A percentile compares a stretch with the other conserved stretches of the same genome.
phyloP scores from a whole-genome alignment of 176 grass and related monocot genomes.

The Avena insularis region DNA sequence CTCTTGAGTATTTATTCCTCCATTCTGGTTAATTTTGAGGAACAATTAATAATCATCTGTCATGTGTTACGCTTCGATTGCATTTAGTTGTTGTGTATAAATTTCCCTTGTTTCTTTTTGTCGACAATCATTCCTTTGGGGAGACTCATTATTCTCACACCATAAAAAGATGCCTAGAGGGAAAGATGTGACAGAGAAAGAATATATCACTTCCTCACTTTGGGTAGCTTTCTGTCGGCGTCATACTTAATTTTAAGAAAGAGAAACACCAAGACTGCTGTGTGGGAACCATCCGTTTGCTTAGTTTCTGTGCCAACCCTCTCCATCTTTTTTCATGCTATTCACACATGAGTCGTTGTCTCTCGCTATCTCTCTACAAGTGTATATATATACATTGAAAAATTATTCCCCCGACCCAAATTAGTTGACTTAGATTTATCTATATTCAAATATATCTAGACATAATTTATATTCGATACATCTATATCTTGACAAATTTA shows the following conservation, averaged over 20 bases:
- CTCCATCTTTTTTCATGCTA: background rate
- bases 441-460: too few relatives aligned
- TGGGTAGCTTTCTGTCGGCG: constrained; percentile 6
- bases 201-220: background rate
- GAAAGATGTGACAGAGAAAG: background rate
- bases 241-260: constrained; percentile 42
- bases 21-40: too few relatives aligned
- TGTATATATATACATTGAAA: background rate
- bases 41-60: too few relatives aligned
- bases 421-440: too few relatives aligned
- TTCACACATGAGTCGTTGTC: background rate
- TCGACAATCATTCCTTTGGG: background rate
- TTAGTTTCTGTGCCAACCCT: background rate
- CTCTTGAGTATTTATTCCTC: too few relatives aligned
- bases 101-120: background rate
- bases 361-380: background rate
- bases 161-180: background rate
- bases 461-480: too few relatives aligned
- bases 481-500: too few relatives aligned
- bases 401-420: too few relatives aligned
- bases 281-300: background rate
- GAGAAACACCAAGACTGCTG: constrained; percentile 3
- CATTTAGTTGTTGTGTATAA: too few relatives aligned
- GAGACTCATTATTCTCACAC: background rate
- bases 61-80: too few relatives aligned